A percentile compares a stretch with the other conserved stretches of the same genome.
These are phyloP conservation scores for Diaporthe helianthi DNA, from an alignment of 2,329 filamentous ascomycete genomes.

Conservation along the genomic window DNA sequence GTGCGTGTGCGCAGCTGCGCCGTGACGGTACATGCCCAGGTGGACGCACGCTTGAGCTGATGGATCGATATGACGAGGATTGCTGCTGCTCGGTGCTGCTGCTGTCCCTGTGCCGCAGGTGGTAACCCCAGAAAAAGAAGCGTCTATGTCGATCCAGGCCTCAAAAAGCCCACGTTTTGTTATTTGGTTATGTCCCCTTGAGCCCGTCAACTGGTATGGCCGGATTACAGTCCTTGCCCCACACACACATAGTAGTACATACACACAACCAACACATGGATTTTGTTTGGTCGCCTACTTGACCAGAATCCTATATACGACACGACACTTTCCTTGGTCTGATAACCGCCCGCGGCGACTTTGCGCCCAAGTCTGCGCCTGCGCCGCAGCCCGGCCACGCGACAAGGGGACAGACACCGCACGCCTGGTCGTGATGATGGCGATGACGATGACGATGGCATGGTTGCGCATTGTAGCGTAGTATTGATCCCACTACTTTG, in stretches of 20 bases:
- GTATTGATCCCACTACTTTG: background rate
- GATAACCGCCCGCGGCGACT: background rate
- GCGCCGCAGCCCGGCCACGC: constrained; percentile 24
- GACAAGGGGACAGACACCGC: background rate
- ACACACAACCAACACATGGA: background rate
- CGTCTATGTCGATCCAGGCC: background rate
- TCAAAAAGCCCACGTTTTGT: constrained; percentile 6
- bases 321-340: background rate
- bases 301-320: background rate
- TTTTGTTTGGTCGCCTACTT: background rate
- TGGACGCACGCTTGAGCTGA: background rate
- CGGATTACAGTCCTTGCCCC: background rate
- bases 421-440: background rate
- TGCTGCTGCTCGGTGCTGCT: too few relatives aligned
- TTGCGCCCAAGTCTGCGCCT: constrained; percentile 20
- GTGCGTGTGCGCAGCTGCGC: background rate
- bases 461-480: background rate
- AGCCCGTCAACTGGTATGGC: too few relatives aligned
- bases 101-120: constrained; percentile 11
- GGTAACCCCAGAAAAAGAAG: constrained; percentile 7
- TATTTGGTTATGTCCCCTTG: background rate
- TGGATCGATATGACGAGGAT: constrained; percentile 2
- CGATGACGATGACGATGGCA: background rate
- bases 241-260: too few relatives aligned
- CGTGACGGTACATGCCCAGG: constrained; percentile 1